Evolutionary conservation across 2,329 filamentous ascomycete species (phyloP).

Genomic region (Macrophomina pseudophaseolina): DNA sequence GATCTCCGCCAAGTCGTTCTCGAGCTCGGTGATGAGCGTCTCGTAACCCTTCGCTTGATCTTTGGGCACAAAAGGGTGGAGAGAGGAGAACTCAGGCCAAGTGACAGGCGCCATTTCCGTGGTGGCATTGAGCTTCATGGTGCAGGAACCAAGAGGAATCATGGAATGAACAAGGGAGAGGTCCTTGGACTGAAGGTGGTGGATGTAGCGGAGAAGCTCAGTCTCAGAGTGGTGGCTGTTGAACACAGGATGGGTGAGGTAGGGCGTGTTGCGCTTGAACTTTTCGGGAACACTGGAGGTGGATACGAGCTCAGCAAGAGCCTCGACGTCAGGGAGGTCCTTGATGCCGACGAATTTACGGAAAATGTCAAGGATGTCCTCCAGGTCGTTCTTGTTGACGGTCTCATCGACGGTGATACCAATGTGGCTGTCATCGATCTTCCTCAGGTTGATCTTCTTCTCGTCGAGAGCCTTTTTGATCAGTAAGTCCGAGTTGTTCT

Average conservation of each 20-base stretch:
- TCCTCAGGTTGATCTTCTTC: slow-evolving; percentile 66
- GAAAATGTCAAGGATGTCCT: slow-evolving; percentile 64
- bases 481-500: slow-evolving; percentile 57
- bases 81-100: slow-evolving; percentile 73
- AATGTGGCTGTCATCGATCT: slow-evolving; percentile 64
- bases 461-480: slow-evolving; percentile 58
- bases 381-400: slow-evolving; percentile 61
- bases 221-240: slow-evolving; percentile 96
- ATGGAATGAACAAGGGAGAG: slow-evolving; percentile 94
- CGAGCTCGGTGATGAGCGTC: slow-evolving; percentile 73
- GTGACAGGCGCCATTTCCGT: slow-evolving; percentile 91
- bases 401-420: slow-evolving; percentile 82
- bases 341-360: slow-evolving; percentile 51
- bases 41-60: slow-evolving; percentile 71
- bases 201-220: slow-evolving; percentile 89
- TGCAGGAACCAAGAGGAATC: slow-evolving; percentile 96
- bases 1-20: slow-evolving; percentile 76
- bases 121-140: slow-evolving; percentile 96
- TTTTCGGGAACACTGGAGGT: slow-evolving; percentile 53
- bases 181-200: slow-evolving; percentile 92
- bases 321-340: slow-evolving; percentile 47
- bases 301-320: slow-evolving; percentile 24
- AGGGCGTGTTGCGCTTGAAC: slow-evolving; percentile 74
- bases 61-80: slow-evolving; percentile 79
- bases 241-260: slow-evolving; percentile 90